Evolutionary conservation across 768 basidiomycete genomes (phyloP), one percentile per base, ranked within the genome.

Genomic region (Mycena floridula): DNA sequence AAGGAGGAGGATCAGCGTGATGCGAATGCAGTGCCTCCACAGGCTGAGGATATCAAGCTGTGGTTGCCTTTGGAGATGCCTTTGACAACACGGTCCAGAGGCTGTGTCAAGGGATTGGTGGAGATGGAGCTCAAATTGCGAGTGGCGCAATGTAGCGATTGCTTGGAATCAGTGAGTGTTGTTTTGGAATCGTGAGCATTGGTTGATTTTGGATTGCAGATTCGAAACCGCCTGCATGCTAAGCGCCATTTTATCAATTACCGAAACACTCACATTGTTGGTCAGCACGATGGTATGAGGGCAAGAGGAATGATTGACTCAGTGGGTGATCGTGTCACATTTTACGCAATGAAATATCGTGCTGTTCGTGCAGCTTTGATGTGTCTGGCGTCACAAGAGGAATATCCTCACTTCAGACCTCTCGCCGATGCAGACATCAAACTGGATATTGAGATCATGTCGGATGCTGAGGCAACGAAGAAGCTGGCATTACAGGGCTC

Each of bases 81-180:
- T 24, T 16, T 11, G 15, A 4, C 1, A 20, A 22, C 18, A 25
- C 47, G 40, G 23, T 5, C 1, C 5, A 40, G 5, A 16, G 22
- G 24, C 9, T 48, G 36, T 16, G 16, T 22, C 9, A 6, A 12
- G 1, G 23, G 43, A 3, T 15, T 45, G 2, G 15, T 32, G 18
- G 36, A 28, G 27, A 45, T 45, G 7, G 48, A 49, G 43, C 16
- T 37, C 3, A 37, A 44, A 21, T 20, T 49, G 3, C 44, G 48
- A 4, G 18, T 20, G 21, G 48, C 25, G 22, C 37, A 39, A 18
- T 37, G 37, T 13, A n/a, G n/a, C n/a, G n/a, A n/a, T n/a, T n/a
- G n/a, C n/a, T n/a, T n/a, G n/a, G n/a, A n/a, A n/a, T n/a, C n/a
- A n/a, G n/a, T n/a, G n/a, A n/a, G n/a, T n/a, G n/a, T n/a, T n/a